phyloP scores from a whole-genome alignment of 2,329 filamentous ascomycete genomes.

The Talaromyces sp. region DNA sequence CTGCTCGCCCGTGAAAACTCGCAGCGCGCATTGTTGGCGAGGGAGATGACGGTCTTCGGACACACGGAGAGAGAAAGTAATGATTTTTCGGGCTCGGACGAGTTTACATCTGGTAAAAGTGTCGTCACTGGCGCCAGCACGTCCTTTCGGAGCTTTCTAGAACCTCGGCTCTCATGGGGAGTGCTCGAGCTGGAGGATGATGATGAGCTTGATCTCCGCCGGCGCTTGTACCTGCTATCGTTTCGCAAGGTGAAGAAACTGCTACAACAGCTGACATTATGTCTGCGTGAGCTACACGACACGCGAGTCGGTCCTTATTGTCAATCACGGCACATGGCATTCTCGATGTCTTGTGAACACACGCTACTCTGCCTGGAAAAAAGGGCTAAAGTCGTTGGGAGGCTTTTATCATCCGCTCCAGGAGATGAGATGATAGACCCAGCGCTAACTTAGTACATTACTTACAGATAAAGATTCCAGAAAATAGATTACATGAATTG shows the following conservation, averaged over 20 bases:
- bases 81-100: background rate
- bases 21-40: background rate
- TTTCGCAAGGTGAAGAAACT: background rate
- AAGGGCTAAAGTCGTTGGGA: background rate
- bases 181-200: background rate
- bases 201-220: background rate
- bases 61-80: background rate
- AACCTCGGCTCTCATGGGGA: background rate
- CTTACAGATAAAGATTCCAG: background rate
- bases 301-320: background rate
- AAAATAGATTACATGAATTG: background rate
- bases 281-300: background rate
- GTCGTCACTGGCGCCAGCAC: background rate
- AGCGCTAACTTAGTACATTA: background rate
- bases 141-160: background rate
- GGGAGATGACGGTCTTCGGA: background rate
- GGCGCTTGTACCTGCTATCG: background rate
- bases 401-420: background rate
- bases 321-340: background rate
- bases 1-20: background rate
- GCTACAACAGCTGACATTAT: background rate
- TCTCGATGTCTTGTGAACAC: background rate
- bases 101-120: background rate
- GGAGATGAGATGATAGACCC: background rate
- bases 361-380: background rate